phyloP scores from a whole-genome alignment of 2,329 filamentous ascomycete genomes.

The Trichoderma atroviride region DNA sequence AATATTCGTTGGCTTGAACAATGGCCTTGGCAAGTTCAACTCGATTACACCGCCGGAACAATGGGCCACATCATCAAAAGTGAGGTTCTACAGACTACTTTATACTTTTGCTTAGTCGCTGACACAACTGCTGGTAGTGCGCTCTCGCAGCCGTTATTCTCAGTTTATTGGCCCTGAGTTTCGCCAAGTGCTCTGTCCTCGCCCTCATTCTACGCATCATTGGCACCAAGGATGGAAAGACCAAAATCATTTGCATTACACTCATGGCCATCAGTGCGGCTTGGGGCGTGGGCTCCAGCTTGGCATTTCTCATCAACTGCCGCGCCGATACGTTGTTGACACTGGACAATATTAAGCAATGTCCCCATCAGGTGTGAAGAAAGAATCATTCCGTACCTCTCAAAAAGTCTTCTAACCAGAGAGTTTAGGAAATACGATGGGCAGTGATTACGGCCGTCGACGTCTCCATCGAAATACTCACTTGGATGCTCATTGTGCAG shows the following conservation, averaged over 20 bases:
- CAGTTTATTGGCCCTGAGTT: neutral
- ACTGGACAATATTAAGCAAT: neutral
- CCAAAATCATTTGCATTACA: neutral
- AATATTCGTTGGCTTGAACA: neutral
- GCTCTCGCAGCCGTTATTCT: neutral
- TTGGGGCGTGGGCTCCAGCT: neutral
- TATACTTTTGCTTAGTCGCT: neutral
- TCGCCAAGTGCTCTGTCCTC: constrained; percentile 5
- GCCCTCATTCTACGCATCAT: constrained; percentile 5
- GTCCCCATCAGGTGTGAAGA: neutral
- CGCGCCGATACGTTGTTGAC: neutral
- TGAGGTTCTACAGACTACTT: neutral
- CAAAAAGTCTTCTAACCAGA: neutral
- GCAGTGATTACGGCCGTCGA: neutral
- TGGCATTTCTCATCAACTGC: constrained; percentile 1
- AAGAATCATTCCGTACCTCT: neutral
- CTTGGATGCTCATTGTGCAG: neutral
- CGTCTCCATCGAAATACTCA: neutral
- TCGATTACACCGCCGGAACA: neutral
- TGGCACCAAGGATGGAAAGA: constrained; percentile 1
- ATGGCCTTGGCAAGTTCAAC: constrained; percentile 4
- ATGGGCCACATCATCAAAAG: neutral
- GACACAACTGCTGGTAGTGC: neutral
- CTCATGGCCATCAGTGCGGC: neutral
- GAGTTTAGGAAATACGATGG: neutral